phyloP scores from a whole-genome alignment of 768 basidiomycete genomes.

The Dictyophora rubrovolvata region DNA sequence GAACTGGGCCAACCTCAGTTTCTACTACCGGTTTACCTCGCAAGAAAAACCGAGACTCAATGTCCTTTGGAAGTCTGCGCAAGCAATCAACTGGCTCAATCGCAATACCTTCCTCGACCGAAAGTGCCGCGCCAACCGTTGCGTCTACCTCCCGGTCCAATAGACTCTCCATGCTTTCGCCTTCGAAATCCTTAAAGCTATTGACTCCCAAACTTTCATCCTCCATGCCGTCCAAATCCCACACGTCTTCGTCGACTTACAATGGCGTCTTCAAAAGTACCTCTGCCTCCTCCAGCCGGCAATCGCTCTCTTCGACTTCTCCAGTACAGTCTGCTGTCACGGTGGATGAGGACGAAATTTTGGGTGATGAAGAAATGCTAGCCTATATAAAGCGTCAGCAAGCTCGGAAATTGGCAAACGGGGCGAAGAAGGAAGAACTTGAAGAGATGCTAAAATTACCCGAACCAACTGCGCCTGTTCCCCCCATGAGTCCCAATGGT shows the following conservation, averaged over 20 bases:
- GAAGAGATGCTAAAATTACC: conserved; percentile 88
- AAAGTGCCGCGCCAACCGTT: neutral
- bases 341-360: conserved; percentile 74
- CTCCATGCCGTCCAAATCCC: conserved; percentile 41
- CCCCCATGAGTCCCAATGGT: conserved; percentile 63
- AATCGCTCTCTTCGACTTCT: conserved; percentile 76
- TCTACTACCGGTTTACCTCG: conserved; percentile 40
- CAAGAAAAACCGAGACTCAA: conserved; percentile 67
- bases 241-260: conserved; percentile 44
- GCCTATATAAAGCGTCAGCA: conserved; percentile 87
- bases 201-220: conserved; percentile 69
- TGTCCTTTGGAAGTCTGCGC: conserved; percentile 66
- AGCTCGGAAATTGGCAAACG: conserved; percentile 74
- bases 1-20: conserved; percentile 45
- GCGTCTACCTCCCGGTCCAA: conserved; percentile 36
- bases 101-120: conserved; percentile 33
- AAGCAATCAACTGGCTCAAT: conserved; percentile 79
- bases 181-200: conserved; percentile 74
- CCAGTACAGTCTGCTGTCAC: conserved; percentile 53
- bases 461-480: conserved; percentile 67
- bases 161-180: conserved; percentile 75
- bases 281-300: conserved; percentile 55
- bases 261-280: conserved; percentile 30
- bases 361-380: conserved; percentile 96
- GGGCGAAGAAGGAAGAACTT: conserved; percentile 77